phyloP scores from a whole-genome alignment of 1,139 yeast species.

The Scheffersomyces stambukii region DNA sequence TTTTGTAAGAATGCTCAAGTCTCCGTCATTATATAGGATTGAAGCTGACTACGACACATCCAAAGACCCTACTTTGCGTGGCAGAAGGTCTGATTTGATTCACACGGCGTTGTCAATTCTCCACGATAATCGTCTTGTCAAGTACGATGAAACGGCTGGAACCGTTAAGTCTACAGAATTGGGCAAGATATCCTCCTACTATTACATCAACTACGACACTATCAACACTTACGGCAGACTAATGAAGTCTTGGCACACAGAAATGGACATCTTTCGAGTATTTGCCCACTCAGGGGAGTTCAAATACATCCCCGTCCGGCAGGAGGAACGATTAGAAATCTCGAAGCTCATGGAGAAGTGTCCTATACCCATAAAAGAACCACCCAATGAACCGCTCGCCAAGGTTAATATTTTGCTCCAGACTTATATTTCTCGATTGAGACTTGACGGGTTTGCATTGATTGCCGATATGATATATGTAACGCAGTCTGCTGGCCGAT shows the following conservation, averaged over 20 bases:
- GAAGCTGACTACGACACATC: constrained; percentile 55
- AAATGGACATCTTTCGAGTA: constrained; percentile 70
- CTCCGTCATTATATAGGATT: constrained; percentile 74
- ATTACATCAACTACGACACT: constrained; percentile 74
- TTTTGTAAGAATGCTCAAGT: constrained; percentile 70
- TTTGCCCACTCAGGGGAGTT: constrained; percentile 86
- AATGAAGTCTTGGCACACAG: constrained; percentile 60
- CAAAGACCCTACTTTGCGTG: constrained; percentile 34
- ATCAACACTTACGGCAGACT: constrained; percentile 59
- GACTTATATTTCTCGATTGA: constrained; percentile 72
- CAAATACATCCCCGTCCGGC: constrained; percentile 75
- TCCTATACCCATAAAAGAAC: constrained; percentile 83
- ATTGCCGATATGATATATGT: constrained; percentile 92
- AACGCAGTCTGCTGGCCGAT: constrained; percentile 89
- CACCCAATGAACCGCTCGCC: constrained; percentile 66
- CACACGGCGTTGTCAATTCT: constrained; percentile 72
- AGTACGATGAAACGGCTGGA: constrained; percentile 53
- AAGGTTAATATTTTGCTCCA: constrained; percentile 81
- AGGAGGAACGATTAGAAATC: constrained; percentile 81
- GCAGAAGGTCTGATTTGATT: constrained; percentile 61
- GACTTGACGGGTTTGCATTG: constrained; percentile 83
- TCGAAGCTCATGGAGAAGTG: constrained; percentile 65
- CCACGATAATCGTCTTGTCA: constrained; percentile 49
- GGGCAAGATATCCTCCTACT: constrained; percentile 84
- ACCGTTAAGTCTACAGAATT: constrained; percentile 57